Evolutionary conservation across 2,329 filamentous ascomycete genomes (phyloP).

Genomic region (Ophiostoma quercus): DNA sequence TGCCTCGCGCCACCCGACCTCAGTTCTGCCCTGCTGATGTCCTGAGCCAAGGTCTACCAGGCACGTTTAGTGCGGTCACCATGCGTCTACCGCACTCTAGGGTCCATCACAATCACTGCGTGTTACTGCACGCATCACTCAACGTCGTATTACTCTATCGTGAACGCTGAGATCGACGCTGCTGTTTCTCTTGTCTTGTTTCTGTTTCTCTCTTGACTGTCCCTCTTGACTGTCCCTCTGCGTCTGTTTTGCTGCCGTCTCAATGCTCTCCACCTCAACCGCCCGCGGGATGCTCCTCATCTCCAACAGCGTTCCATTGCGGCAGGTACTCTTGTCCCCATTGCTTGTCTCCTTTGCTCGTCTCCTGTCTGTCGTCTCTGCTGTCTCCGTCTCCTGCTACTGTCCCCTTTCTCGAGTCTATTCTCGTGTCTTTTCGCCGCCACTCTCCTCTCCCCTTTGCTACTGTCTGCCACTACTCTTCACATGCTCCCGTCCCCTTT

Average conservation of each 20-base stretch:
- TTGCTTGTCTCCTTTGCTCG: background rate
- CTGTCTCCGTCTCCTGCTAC: background rate
- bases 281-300: background rate
- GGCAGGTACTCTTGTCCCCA: background rate
- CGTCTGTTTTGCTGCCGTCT: background rate
- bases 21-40: background rate
- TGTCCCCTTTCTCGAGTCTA: background rate
- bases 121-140: background rate
- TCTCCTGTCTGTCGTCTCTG: background rate
- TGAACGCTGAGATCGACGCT: background rate
- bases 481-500: background rate
- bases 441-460: background rate
- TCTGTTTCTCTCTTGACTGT: too few species aligned
- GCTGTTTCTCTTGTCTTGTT: background rate
- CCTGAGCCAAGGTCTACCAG: background rate
- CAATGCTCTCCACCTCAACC: constrained; percentile 3
- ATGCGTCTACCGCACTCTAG: background rate
- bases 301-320: constrained; percentile 2
- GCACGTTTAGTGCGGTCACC: background rate
- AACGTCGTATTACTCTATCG: constrained; percentile 8
- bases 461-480: background rate
- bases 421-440: background rate
- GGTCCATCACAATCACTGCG: background rate
- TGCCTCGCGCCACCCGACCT: background rate
- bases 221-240: background rate